Evolutionary conservation across 139 green algal genomes (phyloP).

Genomic region (Tetradesmus lagerheimii): DNA sequence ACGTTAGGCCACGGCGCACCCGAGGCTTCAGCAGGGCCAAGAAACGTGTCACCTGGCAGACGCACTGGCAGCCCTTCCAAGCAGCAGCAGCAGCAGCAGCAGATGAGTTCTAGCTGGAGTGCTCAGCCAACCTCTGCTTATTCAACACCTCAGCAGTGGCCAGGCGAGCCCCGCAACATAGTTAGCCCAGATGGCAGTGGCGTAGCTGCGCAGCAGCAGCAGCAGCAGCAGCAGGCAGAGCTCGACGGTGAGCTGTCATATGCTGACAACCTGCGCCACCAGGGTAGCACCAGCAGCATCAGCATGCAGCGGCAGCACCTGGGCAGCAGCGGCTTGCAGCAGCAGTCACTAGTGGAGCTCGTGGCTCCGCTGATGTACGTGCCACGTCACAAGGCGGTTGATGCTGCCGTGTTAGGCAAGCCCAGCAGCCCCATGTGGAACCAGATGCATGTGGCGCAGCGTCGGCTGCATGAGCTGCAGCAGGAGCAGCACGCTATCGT

Average conservation of each 20-base stretch:
- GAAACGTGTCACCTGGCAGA: neutral
- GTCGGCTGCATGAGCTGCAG: neutral
- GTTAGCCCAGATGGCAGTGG: neutral
- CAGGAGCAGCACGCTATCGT: neutral
- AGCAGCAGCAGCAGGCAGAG: constrained; percentile 3
- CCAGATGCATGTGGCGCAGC: constrained; percentile 1
- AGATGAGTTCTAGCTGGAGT: neutral
- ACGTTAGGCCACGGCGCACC: neutral
- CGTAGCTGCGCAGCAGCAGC: neutral
- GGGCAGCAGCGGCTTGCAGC: neutral
- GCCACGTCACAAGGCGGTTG: constrained; percentile 15
- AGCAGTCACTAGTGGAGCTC: neutral
- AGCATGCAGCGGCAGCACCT: neutral
- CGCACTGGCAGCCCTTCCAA: neutral
- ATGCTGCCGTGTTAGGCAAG: neutral
- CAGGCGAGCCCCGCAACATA: neutral
- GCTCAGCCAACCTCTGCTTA: neutral
- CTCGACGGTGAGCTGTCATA: neutral
- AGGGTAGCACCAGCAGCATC: constrained; percentile 15
- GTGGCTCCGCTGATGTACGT: constrained; percentile 16
- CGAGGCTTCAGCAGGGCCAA: neutral
- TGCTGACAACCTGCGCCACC: neutral
- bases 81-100: constrained; percentile 3
- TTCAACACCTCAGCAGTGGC: neutral
- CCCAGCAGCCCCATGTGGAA: constrained; percentile 1